phyloP scores from a whole-genome alignment of 768 basidiomycete genomes.

The Neoboletus subvelutipes region DNA sequence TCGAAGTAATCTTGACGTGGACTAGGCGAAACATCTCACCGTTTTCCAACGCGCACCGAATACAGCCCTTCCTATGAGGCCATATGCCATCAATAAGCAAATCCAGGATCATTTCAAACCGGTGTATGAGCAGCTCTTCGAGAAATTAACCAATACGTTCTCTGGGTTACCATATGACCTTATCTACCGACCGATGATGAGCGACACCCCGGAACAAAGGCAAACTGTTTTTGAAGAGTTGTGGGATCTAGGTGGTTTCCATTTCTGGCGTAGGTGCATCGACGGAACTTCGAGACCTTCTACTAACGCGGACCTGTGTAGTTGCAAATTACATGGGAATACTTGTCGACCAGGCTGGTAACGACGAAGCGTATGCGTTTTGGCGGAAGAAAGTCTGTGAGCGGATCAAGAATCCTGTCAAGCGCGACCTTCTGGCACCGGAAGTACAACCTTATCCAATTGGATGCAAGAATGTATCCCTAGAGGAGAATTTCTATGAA shows the following conservation, averaged over 20 bases:
- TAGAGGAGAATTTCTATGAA: slow-evolving; percentile 12
- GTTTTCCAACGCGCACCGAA: slow-evolving; percentile 14
- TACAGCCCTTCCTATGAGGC: slow-evolving; percentile 7
- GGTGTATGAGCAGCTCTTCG: slow-evolving; percentile 6
- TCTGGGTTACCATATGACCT: not conserved
- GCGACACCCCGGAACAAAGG: slow-evolving; percentile 6
- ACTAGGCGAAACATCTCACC: slow-evolving; percentile 7
- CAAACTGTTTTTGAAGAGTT: slow-evolving; percentile 7
- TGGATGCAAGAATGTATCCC: slow-evolving; percentile 8
- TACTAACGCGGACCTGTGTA: not conserved
- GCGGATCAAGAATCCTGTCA: slow-evolving; percentile 7
- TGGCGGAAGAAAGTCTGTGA: slow-evolving; percentile 12
- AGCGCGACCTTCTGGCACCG: slow-evolving; percentile 11
- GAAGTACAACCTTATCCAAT: slow-evolving; percentile 5
- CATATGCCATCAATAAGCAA: slow-evolving; percentile 7
- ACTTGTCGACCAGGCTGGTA: not conserved
- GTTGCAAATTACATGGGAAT: slow-evolving; percentile 7
- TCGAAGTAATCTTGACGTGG: not conserved
- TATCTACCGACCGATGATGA: slow-evolving; percentile 12
- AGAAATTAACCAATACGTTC: slow-evolving; percentile 4
- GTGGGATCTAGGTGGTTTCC: slow-evolving; percentile 3
- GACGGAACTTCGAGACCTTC: no score
- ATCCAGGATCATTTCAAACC: slow-evolving; percentile 9
- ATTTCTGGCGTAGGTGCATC: slow-evolving; percentile 4
- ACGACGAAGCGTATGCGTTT: slow-evolving; percentile 7